phyloP scores from a whole-genome alignment of 352 stramenopile species.

The Phytophthora hybrid region DNA sequence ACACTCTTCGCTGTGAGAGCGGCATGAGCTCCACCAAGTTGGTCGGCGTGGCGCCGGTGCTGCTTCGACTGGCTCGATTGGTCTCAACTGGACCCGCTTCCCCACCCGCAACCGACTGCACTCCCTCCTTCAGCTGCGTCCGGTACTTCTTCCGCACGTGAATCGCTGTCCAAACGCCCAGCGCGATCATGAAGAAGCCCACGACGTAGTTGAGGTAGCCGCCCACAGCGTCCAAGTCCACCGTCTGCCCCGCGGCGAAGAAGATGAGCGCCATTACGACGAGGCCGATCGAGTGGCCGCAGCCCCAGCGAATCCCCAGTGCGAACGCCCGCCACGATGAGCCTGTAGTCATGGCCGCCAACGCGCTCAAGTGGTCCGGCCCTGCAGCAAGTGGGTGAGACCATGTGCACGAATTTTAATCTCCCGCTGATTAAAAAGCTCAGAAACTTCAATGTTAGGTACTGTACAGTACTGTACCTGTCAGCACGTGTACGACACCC shows the following conservation, averaged over 20 bases:
- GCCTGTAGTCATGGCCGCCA: conserved; percentile 87
- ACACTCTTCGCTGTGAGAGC: conserved; percentile 25
- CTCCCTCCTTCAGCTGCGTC: conserved; percentile 49
- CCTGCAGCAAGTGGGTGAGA: conserved; percentile 27
- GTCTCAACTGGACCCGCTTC: conserved; percentile 1
- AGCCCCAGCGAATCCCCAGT: conserved; percentile 91
- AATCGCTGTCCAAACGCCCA: conserved; percentile 60
- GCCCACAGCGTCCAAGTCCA: conserved; percentile 62
- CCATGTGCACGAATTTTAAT: conserved; percentile 22
- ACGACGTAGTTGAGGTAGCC: conserved; percentile 79
- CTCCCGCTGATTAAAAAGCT: conserved; percentile 9
- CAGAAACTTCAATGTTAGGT: background rate
- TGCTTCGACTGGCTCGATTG: conserved; percentile 18
- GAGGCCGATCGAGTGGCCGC: conserved; percentile 91
- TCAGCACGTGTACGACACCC: conserved; percentile 61
- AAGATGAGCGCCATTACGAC: conserved; percentile 87
- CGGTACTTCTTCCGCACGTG: conserved; percentile 67
- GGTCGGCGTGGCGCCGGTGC: conserved; percentile 20
- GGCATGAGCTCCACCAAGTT: conserved; percentile 37
- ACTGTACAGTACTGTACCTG: too few relatives aligned
- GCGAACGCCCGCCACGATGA: conserved; percentile 85
- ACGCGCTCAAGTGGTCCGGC: conserved; percentile 90
- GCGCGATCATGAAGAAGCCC: conserved; percentile 37
- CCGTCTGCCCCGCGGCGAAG: conserved; percentile 66
- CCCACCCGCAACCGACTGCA: conserved; percentile 14